Base-by-base conservation (phyloP, 202 grass and related monocot species). In the Elaeis oleifera region DNA sequence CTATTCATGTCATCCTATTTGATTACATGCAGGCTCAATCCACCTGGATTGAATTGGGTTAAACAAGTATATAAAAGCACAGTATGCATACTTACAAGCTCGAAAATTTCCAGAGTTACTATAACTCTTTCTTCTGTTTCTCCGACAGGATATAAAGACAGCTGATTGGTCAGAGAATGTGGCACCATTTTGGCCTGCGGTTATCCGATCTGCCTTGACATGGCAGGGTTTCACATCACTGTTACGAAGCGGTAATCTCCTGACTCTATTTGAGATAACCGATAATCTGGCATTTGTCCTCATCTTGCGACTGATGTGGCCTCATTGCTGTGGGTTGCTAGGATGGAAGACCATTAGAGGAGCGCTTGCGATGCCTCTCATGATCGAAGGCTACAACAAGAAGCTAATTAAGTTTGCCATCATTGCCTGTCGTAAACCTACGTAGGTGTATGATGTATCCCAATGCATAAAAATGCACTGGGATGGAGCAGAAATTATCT, bases 271-370 rank as follows among this genome's bases (percentile, higher is more conserved):
- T n/a, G 51, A 28, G n/a, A 50, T 19, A 0, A 13, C 17, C 6
- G 23, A 20, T 53, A 26, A 16, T 56, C 50, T 70, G 18, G 57
- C 67, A 52, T 53, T 67, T 50, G 16, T 22, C 49, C 22, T 56
- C 4, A 49, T 17, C 23, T 66, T 18, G 29, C 16, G 48, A n/a
- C 3, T 36, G 17, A 5, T 51, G 20, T n/a, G 48, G n/a, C 14
- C 6, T n/a, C 26, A 21, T 16, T 20, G 5, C 4, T 16, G 22
- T 26, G 21, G 29, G 15, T 68, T 6, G 59, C 3, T 58, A 97
- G 92, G 92, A 51, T 97, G 92, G 92, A 97, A 97, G 82, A 91
- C 92, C 18, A 89, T 97, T 65, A 91, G 50, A 32, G 92, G 92
- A 9, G 92, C 92, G 4, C 68, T 97, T 24, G 92, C 84, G 21